Conservation (phyloP, 495 filamentous ascomycete species). For the Thermothielavioides terrestris region DNA sequence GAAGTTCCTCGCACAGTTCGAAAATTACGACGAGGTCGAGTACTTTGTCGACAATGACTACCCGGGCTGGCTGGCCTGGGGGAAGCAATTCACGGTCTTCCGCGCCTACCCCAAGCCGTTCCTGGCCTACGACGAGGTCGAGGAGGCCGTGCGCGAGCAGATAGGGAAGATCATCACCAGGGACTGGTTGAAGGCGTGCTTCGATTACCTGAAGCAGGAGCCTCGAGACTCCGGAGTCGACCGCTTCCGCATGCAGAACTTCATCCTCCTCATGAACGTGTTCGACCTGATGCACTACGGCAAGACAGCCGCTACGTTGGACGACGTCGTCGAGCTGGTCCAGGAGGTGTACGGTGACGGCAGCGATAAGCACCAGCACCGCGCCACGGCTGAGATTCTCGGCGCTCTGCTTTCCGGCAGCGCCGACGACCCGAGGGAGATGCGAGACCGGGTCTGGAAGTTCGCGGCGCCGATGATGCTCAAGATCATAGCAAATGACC, state of each 20-base stretch:
- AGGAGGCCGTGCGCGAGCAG: slow-evolving; percentile 63
- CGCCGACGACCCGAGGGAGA: slow-evolving; percentile 57
- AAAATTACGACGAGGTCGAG: slow-evolving; percentile 61
- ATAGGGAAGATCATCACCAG: slow-evolving; percentile 74
- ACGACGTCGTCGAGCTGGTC: slow-evolving; percentile 78
- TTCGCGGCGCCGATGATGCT: slow-evolving; percentile 86
- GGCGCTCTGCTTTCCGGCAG: slow-evolving; percentile 72
- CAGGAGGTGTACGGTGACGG: slow-evolving; percentile 76
- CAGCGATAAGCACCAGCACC: slow-evolving; percentile 95
- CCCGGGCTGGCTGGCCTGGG: slow-evolving; percentile 97
- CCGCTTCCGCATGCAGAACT: slow-evolving; percentile 79
- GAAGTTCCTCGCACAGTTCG: slow-evolving; percentile 68
- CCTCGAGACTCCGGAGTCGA: slow-evolving; percentile 76
- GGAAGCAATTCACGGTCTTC: slow-evolving; percentile 69
- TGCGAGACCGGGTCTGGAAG: slow-evolving; percentile 69
- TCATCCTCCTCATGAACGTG: slow-evolving; percentile 74
- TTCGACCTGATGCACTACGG: slow-evolving; percentile 79
- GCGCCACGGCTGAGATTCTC: slow-evolving; percentile 90
- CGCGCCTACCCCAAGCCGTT: slow-evolving; percentile 59
- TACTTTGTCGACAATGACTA: slow-evolving; percentile 89
- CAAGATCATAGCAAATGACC: slow-evolving; percentile 73
- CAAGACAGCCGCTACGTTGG: slow-evolving; percentile 64
- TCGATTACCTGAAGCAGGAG: slow-evolving; percentile 92
- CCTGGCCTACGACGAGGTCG: slow-evolving; percentile 74
- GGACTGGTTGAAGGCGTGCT: slow-evolving; percentile 81